Evolutionary conservation across 306 rosid species (phyloP).

Genomic region (Macrotyloma uniflorum): DNA sequence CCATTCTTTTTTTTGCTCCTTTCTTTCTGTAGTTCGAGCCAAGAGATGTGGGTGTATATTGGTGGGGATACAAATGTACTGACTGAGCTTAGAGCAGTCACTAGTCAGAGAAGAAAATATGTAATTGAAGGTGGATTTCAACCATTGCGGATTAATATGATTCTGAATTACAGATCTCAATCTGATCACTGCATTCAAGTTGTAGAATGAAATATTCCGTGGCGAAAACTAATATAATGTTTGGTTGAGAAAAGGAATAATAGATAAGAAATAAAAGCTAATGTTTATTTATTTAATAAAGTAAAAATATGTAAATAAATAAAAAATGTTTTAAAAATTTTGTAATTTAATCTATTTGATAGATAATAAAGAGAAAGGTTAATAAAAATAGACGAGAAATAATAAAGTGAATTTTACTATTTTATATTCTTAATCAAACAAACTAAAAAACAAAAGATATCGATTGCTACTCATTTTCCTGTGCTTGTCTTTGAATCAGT

Average conservation of each 20-base stretch:
- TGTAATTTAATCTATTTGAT: too few species aligned
- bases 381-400: too few species aligned
- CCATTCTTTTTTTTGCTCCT: slow-evolving; percentile 26
- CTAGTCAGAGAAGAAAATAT: slow-evolving; percentile 52
- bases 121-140: slow-evolving; percentile 58
- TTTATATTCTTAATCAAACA: too few species aligned
- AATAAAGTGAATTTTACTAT: too few species aligned
- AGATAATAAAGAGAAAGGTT: too few species aligned
- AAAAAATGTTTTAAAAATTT: too few species aligned
- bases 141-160: slow-evolving; percentile 62
- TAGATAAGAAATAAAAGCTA: too few species aligned
- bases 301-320: too few species aligned
- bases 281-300: too few species aligned
- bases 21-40: slow-evolving; percentile 42
- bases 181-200: not conserved
- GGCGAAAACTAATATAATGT: not conserved
- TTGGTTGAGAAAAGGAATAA: too few species aligned
- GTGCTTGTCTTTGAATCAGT: not conserved
- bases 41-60: slow-evolving; percentile 62
- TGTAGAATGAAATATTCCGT: not conserved
- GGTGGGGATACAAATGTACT: slow-evolving; percentile 82
- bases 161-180: slow-evolving; percentile 34
- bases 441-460: not conserved
- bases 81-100: slow-evolving; percentile 54
- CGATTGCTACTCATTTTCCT: not conserved